phyloP scores from a whole-genome alignment of 495 filamentous ascomycete genomes.

The Penicillium diatomitis region DNA sequence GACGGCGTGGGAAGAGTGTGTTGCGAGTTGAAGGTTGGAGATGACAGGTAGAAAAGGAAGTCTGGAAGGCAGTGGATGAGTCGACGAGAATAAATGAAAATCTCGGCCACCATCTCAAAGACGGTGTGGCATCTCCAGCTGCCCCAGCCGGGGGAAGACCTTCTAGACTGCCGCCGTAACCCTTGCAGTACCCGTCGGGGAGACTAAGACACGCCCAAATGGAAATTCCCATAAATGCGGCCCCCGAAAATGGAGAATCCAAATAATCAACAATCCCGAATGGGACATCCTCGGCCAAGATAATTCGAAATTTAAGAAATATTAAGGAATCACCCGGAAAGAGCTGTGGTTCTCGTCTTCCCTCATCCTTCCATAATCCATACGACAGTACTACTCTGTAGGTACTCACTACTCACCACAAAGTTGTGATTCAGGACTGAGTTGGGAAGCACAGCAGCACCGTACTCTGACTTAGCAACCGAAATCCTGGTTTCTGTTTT shows the following conservation, averaged over 20 bases:
- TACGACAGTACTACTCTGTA: too few species aligned
- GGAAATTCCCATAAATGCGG: background rate
- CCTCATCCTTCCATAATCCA: too few species aligned
- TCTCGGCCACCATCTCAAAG: background rate
- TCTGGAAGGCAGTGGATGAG: background rate
- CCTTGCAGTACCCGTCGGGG: conserved; percentile 18
- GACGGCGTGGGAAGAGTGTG: too few species aligned
- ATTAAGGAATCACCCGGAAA: background rate
- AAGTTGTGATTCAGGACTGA: too few species aligned
- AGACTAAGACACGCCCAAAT: conserved; percentile 5
- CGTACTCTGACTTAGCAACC: too few species aligned
- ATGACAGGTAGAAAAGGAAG: background rate
- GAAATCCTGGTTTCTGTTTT: too few species aligned
- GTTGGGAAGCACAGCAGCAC: too few species aligned
- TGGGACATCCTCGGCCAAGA: too few species aligned
- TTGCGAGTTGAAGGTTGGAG: background rate
- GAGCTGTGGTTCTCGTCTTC: too few species aligned
- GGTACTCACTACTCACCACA: too few species aligned
- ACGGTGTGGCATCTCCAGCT: conserved; percentile 9
- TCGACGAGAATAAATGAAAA: background rate
- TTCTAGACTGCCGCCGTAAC: conserved; percentile 24
- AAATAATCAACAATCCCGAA: background rate
- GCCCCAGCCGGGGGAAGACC: conserved; percentile 22
- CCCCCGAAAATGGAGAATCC: background rate
- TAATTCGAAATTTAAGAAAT: too few species aligned